Conservation (phyloP, 2,329 filamentous ascomycete species). For the Arthroderma uncinatum region DNA sequence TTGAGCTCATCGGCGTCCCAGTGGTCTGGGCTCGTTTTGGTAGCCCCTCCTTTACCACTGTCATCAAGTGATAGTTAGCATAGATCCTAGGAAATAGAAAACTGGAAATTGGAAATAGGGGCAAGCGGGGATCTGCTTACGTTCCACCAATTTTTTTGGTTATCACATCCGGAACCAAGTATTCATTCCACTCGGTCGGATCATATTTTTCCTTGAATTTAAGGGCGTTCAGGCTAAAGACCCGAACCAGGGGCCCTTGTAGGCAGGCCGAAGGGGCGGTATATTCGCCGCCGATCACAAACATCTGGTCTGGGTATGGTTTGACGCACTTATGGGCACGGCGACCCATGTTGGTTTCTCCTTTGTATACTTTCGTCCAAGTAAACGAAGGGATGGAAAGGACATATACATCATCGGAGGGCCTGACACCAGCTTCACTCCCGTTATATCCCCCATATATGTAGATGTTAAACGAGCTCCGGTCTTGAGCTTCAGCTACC, state of each 20-base stretch:
- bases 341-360: slow-evolving; percentile 18
- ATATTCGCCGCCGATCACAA: slow-evolving; percentile 27
- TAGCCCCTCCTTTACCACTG: slow-evolving; percentile 26
- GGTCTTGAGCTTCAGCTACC: slow-evolving; percentile 29
- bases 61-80: slow-evolving; percentile 1
- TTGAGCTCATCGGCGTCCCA: slow-evolving; percentile 44
- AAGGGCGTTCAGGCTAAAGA: slow-evolving; percentile 28
- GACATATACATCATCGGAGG: slow-evolving; percentile 27
- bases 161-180: slow-evolving; percentile 23
- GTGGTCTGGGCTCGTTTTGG: slow-evolving; percentile 16
- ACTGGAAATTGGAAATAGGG: no score
- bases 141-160: slow-evolving; percentile 27
- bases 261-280: slow-evolving; percentile 35
- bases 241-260: slow-evolving; percentile 43
- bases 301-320: slow-evolving; percentile 41
- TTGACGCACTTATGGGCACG: slow-evolving; percentile 26
- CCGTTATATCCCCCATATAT: slow-evolving; percentile 28
- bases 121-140: slow-evolving; percentile 17
- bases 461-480: slow-evolving; percentile 28
- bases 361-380: slow-evolving; percentile 23
- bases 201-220: slow-evolving; percentile 24
- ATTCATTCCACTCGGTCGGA: slow-evolving; percentile 23
- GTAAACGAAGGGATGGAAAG: slow-evolving; percentile 27
- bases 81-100: slow-evolving; percentile 2
- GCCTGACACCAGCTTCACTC: slow-evolving; percentile 9